A percentile compares a stretch with the other conserved stretches of the same genome.
Evolutionary conservation across 2,329 filamentous ascomycete genomes (phyloP).

Genomic region (Fonsecaea erecta): DNA sequence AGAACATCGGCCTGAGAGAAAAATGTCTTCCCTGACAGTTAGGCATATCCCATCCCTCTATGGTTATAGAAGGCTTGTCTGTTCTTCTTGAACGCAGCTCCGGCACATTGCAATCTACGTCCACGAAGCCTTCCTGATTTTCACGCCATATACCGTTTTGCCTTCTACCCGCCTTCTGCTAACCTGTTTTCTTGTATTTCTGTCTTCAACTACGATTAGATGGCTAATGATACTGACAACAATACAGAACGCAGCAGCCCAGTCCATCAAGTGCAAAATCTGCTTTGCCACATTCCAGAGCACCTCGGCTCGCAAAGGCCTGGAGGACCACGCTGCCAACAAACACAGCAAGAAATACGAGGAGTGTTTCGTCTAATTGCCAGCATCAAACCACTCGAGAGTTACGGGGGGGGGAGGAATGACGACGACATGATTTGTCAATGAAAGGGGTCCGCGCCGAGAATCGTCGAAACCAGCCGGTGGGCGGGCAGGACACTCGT

Average conservation of each 20-base stretch:
- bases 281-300: constrained; percentile 81
- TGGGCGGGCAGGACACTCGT: not conserved
- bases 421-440: not conserved
- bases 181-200: not conserved
- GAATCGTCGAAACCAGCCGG: not conserved
- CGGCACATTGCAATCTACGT: not conserved
- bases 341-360: constrained; percentile 73
- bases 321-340: constrained; percentile 73
- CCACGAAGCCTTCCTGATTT: not conserved
- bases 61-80: not conserved
- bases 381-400: not conserved
- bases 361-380: constrained; percentile 67
- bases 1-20: not conserved
- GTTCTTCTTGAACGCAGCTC: not conserved
- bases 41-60: not conserved
- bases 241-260: constrained; percentile 70
- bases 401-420: not conserved
- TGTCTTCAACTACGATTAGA: not conserved
- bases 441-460: not conserved
- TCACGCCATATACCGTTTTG: not conserved
- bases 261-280: constrained; percentile 74
- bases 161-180: not conserved
- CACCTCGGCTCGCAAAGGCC: constrained; percentile 73
- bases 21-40: not conserved
- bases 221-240: constrained; percentile 9